Evolutionary conservation across 2,329 filamentous ascomycete genomes (phyloP), one percentile per base, ranked within the genome.

Genomic region (Hypoxylon sp.): DNA sequence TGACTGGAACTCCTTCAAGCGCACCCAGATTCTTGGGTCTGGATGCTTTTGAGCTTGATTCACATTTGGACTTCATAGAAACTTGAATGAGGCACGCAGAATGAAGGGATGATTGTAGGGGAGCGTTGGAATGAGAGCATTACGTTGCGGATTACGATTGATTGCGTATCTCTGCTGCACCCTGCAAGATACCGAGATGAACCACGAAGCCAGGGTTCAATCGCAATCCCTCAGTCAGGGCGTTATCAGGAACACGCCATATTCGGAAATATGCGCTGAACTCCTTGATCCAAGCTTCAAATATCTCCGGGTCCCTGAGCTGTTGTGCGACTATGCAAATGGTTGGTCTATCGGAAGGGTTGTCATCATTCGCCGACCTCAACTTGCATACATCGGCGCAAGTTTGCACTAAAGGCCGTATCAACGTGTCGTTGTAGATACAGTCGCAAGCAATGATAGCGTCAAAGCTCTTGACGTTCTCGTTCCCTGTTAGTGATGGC

Each of bases 391-490:
- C 85, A 69, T 97, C 92, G 5, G 85, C 88, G 78, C 93, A 97
- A 0, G 93, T 92, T 74, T 91, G 88, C n/a, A 96, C 92, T 54
- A 98, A 88, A 0, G 95, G 94, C 48, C 88, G 83, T 25, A 98
- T 88, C 2, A 98, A 86, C 2, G 92, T 88, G 72, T 97, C 93
- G 80, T 98, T 99, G 84, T 97, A 99, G 73, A 99, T 91, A 80
- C 95, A 98, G 80, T 99, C 96, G 77, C 94, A 97, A 3, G 94
- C 94, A 37, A 98, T 79, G 10, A 98, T 84, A 13, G 90, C 81
- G 75, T 97, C 92, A 72, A 96, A 91, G 64, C 86, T 85, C 75
- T 73, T 77, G 49, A 69, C 75, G 40, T 59, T 70, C 14, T 72
- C 68, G 13, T 78, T 77, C 10, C 81, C 78, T 1, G 82, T 82